Evolutionary conservation across 1,139 yeast genomes (phyloP).

Genomic region (Barnettozyma hawaiiensis): DNA sequence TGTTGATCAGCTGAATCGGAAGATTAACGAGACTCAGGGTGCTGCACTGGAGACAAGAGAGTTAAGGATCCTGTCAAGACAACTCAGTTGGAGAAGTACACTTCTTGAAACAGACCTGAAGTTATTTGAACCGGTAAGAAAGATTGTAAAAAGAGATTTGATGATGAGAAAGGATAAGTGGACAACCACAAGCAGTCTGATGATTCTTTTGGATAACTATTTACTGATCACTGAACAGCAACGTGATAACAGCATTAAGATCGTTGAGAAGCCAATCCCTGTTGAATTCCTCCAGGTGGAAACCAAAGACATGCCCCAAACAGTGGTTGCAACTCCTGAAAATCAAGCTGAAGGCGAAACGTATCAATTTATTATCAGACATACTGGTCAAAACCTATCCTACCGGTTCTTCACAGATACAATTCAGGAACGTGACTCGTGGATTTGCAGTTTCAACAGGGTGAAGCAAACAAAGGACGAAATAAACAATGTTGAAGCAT

Average conservation of each 20-base stretch:
- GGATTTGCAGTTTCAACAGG: slow-evolving; percentile 51
- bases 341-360: slow-evolving; percentile 21
- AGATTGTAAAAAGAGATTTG: slow-evolving; percentile 55
- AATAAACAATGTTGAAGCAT: slow-evolving; percentile 48
- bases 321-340: slow-evolving; percentile 11
- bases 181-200: slow-evolving; percentile 41
- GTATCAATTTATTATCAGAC: slow-evolving; percentile 43
- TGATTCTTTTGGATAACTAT: slow-evolving; percentile 69
- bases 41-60: slow-evolving; percentile 50
- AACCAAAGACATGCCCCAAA: slow-evolving; percentile 26
- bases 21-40: slow-evolving; percentile 49
- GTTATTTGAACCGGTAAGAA: slow-evolving; percentile 51
- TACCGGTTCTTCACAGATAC: slow-evolving; percentile 55
- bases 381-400: slow-evolving; percentile 44
- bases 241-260: slow-evolving; percentile 33
- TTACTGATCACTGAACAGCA: slow-evolving; percentile 56
- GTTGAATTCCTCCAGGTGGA: slow-evolving; percentile 54
- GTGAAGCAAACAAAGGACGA: slow-evolving; percentile 52
- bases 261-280: slow-evolving; percentile 56
- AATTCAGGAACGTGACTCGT: slow-evolving; percentile 48
- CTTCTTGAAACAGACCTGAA: slow-evolving; percentile 38
- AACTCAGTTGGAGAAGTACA: slow-evolving; percentile 43
- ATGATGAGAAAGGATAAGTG: slow-evolving; percentile 55
- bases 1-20: slow-evolving; percentile 39
- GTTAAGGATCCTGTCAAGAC: slow-evolving; percentile 41